phyloP scores from a whole-genome alignment of 106 monocot species.

The Dendrobium catenatum region DNA sequence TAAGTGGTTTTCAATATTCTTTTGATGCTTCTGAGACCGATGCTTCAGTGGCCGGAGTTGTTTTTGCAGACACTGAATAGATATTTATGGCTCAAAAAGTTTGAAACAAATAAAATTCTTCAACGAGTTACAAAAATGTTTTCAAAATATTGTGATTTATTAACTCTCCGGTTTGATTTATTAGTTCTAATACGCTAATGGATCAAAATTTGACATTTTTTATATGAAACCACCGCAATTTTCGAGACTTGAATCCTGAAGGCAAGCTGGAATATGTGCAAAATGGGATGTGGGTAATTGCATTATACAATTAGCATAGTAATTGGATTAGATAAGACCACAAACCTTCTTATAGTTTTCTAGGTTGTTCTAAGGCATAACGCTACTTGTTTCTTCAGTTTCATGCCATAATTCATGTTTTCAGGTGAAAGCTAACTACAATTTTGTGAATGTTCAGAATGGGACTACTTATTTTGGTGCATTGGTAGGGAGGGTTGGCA shows the following conservation, averaged over 20 bases:
- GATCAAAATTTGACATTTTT: neutral
- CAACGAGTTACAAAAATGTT: no score
- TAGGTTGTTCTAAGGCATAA: neutral
- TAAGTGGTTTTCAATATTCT: no score
- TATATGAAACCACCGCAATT: neutral
- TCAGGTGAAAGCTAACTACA: neutral
- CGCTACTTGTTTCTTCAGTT: neutral
- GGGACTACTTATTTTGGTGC: conserved; percentile 46
- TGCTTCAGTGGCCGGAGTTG: no score
- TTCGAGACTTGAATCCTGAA: neutral
- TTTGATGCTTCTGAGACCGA: no score
- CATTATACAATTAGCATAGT: neutral
- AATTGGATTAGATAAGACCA: neutral
- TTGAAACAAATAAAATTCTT: no score
- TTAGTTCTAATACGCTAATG: neutral
- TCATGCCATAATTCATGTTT: neutral
- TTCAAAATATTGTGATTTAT: no score
- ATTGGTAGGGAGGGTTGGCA: conserved; percentile 47
- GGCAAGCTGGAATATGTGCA: neutral
- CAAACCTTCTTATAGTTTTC: neutral
- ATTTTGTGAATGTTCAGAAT: conserved; percentile 20
- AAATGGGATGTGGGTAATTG: neutral
- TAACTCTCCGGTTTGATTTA: neutral
- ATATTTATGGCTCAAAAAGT: no score
- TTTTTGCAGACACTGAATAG: no score